Evolutionary conservation across 768 basidiomycete species (phyloP), one percentile per base, ranked within the genome.

Genomic region (Serendipita sp.): DNA sequence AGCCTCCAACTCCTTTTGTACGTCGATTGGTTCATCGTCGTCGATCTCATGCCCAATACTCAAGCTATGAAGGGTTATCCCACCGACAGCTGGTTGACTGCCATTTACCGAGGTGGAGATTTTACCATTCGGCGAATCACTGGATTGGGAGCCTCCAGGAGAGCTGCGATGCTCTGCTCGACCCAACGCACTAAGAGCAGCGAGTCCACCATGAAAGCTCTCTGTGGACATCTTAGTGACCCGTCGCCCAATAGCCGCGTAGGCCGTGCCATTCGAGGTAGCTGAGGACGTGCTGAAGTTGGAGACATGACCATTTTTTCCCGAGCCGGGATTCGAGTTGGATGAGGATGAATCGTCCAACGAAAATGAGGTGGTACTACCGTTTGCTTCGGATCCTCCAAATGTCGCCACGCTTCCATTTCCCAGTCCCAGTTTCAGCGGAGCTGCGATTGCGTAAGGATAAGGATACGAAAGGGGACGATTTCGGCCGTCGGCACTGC

Each of bases 401-500:
- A 60, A 60, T 11, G 56, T 60, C 10, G 56, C 28, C 8, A 60
- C 56, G 56, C 56, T 60, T n/a, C 56, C 36, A 60, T 60, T 60
- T 3, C 30, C 30, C 32, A 60, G n/a, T 4, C 56, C 56, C 18
- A 60, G 28, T 32, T 51, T 51, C n/a, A 51, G 30, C 48, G 48
- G 48, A 8, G 30, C 30, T 51, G 48, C 30, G 18, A n/a, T 8
- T 8, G 8, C 30, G 30, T 51, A 51, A 5, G 41, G 48, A 3
- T 52, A 18, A 16, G 48, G 32, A 52, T 18, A 52, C 32, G 48
- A 34, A n/a, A 18, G 48, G 48, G 48, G 18, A 8, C 18, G 48
- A 34, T 32, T 52, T 5, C 8, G 10, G 30, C 10, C 56, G 18
- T 30, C 56, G 8, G 11, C 56, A 23, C 28, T 60, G 56, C 56